A percentile compares a stretch with the other conserved stretches of the same genome.
Conservation (phyloP, 306 rosid genomes). For the Pueraria montana region DNA sequence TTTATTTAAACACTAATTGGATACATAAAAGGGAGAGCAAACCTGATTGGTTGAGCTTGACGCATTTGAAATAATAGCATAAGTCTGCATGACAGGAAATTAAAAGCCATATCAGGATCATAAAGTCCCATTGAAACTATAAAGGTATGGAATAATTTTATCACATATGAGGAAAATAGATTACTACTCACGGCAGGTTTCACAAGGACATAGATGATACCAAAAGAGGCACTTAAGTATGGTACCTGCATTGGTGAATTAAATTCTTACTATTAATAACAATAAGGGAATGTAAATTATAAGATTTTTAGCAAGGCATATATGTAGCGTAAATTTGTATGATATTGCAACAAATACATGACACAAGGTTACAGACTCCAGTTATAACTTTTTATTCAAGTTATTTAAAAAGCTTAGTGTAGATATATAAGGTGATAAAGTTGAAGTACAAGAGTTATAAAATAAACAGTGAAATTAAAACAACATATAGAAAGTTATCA, state of each 20-base stretch:
- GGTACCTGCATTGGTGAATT: conserved; percentile 70
- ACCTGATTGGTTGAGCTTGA: conserved; percentile 86
- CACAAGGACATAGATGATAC: conserved; percentile 71
- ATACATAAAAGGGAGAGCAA: conserved; percentile 9
- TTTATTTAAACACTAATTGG: neutral
- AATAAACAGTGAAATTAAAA: neutral
- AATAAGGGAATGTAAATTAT: conserved; percentile 1
- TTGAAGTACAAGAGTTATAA: neutral
- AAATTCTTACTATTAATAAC: conserved; percentile 16
- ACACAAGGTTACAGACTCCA: neutral
- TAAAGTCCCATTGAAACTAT: neutral
- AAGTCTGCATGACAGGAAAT: conserved; percentile 64
- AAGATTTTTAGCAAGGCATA: conserved; percentile 21
- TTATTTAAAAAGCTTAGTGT: neutral
- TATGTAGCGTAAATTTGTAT: conserved; percentile 8
- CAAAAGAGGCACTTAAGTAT: conserved; percentile 77
- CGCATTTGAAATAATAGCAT: conserved; percentile 80
- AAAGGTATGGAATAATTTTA: neutral
- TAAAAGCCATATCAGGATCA: conserved; percentile 38
- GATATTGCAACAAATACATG: conserved; percentile 11
- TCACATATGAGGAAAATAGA: neutral
- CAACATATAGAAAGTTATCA: neutral
- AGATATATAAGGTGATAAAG: neutral
- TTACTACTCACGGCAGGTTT: conserved; percentile 75
- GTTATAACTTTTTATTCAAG: neutral